Conservation (phyloP, 2,329 filamentous ascomycete genomes). For the Claviceps capensis region DNA sequence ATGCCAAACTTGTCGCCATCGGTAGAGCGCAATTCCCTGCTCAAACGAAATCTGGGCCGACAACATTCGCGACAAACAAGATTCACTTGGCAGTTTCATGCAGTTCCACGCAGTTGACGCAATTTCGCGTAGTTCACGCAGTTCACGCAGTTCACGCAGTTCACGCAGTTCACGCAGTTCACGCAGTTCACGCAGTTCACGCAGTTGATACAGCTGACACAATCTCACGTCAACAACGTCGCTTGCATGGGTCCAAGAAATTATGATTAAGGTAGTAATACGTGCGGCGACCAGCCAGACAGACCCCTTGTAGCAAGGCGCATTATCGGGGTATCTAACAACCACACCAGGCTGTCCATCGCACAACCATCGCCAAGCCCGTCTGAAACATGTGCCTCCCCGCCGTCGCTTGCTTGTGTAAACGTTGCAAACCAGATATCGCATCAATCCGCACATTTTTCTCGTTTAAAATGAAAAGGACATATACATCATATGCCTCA, state of each 20-base stretch:
- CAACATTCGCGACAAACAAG: too few relatives aligned
- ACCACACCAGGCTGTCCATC: background rate
- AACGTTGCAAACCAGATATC: constrained; percentile 7
- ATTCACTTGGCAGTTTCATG: too few relatives aligned
- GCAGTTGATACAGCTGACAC: background rate
- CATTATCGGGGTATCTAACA: constrained; percentile 13
- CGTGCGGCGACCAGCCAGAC: constrained; percentile 18
- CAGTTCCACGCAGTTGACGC: too few relatives aligned
- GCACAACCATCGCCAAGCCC: background rate
- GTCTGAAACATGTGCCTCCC: background rate
- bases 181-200: background rate
- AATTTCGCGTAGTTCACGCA: background rate
- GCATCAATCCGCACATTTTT: constrained; percentile 12
- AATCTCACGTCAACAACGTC: background rate
- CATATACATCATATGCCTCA: constrained; percentile 21
- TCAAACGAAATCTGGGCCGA: too few relatives aligned
- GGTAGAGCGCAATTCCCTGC: too few relatives aligned
- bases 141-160: background rate
- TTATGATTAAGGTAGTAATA: constrained; percentile 16
- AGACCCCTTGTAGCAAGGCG: constrained; percentile 13
- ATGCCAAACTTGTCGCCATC: too few relatives aligned
- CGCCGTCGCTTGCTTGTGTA: background rate
- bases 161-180: too few relatives aligned
- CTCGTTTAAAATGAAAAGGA: constrained; percentile 11
- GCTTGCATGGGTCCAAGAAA: constrained; percentile 6